A percentile compares a stretch with the other conserved stretches of the same genome.
Evolutionary conservation across 2,329 filamentous ascomycete genomes (phyloP).

Genomic region (Lasiodiplodia gonubiensis): DNA sequence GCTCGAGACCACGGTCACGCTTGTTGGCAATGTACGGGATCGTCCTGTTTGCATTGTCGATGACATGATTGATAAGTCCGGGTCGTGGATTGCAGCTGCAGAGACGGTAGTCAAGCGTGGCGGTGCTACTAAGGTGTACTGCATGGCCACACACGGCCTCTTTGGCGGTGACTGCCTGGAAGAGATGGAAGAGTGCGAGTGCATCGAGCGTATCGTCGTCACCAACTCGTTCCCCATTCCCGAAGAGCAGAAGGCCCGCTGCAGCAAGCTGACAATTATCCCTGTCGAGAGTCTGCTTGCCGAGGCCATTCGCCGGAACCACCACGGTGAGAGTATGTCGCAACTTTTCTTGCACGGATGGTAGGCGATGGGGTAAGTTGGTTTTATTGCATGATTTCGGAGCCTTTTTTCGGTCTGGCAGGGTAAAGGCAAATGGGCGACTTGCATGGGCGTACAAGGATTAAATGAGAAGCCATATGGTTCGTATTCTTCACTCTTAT

Average conservation of each 20-base stretch:
- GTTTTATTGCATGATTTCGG: constrained; percentile 14
- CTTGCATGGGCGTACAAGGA: constrained; percentile 3
- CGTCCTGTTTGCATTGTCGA: constrained; percentile 93
- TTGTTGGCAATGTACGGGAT: constrained; percentile 93
- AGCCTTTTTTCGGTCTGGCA: neutral
- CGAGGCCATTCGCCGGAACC: constrained; percentile 93
- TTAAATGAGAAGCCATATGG: constrained; percentile 2
- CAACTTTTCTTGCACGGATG: constrained; percentile 54
- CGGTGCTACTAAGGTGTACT: constrained; percentile 90
- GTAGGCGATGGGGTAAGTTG: constrained; percentile 14
- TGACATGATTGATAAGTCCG: constrained; percentile 98
- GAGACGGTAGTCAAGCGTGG: constrained; percentile 96
- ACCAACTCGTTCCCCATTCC: constrained; percentile 97
- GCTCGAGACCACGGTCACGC: constrained; percentile 91
- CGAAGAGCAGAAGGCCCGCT: constrained; percentile 70
- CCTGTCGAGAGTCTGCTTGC: constrained; percentile 87
- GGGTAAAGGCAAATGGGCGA: constrained; percentile 1
- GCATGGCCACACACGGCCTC: constrained; percentile 94
- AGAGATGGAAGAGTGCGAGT: constrained; percentile 89
- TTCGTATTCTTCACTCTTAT: constrained; percentile 10
- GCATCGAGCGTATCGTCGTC: constrained; percentile 91
- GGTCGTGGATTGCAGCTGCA: constrained; percentile 95
- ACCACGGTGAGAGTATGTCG: constrained; percentile 85
- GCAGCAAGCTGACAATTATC: constrained; percentile 84
- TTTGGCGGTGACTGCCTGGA: constrained; percentile 90